Base-by-base conservation (phyloP, 306 rosid species). In the Hippophae gyantsensis region DNA sequence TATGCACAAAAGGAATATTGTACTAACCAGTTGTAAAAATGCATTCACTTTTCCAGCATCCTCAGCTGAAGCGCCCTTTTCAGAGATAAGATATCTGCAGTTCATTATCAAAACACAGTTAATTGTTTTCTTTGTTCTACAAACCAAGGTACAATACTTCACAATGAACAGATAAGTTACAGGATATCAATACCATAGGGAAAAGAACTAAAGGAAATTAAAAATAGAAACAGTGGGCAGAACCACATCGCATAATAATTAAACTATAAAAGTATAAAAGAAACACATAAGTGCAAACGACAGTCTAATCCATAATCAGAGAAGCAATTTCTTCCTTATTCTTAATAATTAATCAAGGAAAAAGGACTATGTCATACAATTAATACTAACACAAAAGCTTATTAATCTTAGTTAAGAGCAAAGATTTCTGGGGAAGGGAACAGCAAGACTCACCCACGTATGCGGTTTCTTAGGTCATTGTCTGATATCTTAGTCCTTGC, bases 401-500 rank as follows among this genome's bases (percentile, higher is more conserved):
- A 26, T 14, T 9, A 52, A 7, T 18, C 10, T 7, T 52, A 12
- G 10, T 10, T 11, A 61, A 4, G 40, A 0, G 61, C 25, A 14
- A 41, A 3, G 43, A n/a, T 13, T 52, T 26, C 8, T 45, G 48
- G 7, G 52, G 10, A 61, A 8, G 42, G 7, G 7, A 40, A 55
- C 5, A 26, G 10, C 13, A 10, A 61, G 7, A 56, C 90, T 81
- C 69, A 88, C 99, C 93, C 82, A 5, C 51, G 84, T 56, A 92
- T 58, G 76, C 99, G 93, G 70, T 62, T 69, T 80, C 95, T 80
- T 66, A 92, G 79, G 43, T 92, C 99, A 18, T 82, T 86, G 70
- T 82, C 82, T 23, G 95, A 73, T 60, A 92, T 86, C 78, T 85
- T 86, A 57, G 89, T 69, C 72, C 99, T 92, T 42, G 99, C 96